A percentile compares a stretch with the other conserved stretches of the same genome.
phyloP scores from a whole-genome alignment of 192 early-diverging fungal genomes.

The Umbelopsis sp. region DNA sequence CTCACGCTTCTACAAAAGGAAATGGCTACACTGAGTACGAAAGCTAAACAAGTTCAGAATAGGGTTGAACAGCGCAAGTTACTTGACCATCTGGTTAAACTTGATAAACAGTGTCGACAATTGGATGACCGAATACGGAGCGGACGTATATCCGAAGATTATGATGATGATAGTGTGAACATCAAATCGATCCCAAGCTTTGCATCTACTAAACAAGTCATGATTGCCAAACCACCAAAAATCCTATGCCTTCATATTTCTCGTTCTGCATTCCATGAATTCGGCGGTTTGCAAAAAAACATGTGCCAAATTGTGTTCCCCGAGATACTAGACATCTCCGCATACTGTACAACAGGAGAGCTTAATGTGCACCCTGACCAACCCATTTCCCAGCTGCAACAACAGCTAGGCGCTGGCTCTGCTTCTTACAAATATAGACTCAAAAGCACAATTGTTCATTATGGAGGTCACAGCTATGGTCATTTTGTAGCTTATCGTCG shows the following conservation, averaged over 20 bases:
- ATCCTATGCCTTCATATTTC: constrained; percentile 85
- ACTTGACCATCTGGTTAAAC: constrained; percentile 19
- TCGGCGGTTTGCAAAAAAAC: constrained; percentile 79
- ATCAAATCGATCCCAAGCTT: constrained; percentile 20
- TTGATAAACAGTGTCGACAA: constrained; percentile 13
- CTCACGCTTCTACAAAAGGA: constrained; percentile 35
- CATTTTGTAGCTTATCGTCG: constrained; percentile 81
- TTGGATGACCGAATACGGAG: constrained; percentile 21
- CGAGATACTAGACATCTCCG: constrained; percentile 74
- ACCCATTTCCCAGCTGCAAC: constrained; percentile 50
- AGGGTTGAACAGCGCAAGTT: constrained; percentile 18
- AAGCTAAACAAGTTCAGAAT: constrained; percentile 1
- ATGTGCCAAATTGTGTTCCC: constrained; percentile 79
- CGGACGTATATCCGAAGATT: constrained; percentile 27
- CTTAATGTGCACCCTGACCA: constrained; percentile 54
- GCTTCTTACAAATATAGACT: constrained; percentile 50
- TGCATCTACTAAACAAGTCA: constrained; percentile 73
- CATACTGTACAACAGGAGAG: constrained; percentile 66
- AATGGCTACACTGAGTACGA: constrained; percentile 31
- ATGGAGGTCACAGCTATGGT: constrained; percentile 73
- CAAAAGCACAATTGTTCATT: constrained; percentile 70
- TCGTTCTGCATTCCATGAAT: constrained; percentile 73
- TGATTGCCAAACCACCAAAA: constrained; percentile 76
- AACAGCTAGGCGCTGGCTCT: constrained; percentile 14
- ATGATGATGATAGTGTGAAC: constrained; percentile 20